phyloP scores from a whole-genome alignment of 129 eudicot species.

The Solidago caesia region DNA sequence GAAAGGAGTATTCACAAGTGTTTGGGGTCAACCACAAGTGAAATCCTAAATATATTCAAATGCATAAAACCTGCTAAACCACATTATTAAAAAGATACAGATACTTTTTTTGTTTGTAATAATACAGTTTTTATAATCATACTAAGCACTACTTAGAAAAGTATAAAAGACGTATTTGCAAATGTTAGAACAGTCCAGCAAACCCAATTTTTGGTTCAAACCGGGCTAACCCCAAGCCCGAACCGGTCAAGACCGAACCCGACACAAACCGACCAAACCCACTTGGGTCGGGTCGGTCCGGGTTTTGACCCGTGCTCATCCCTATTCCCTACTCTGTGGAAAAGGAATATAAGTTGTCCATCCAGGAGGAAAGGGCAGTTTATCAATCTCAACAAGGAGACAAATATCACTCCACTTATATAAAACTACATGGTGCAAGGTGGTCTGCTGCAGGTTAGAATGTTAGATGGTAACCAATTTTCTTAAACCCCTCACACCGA shows the following conservation, averaged over 20 bases:
- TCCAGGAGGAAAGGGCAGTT: too few species aligned
- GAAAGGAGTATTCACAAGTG: neutral
- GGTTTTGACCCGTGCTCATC: neutral
- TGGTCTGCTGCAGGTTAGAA: neutral
- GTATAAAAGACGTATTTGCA: neutral
- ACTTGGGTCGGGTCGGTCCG: too few species aligned
- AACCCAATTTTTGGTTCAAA: neutral
- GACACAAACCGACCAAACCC: too few species aligned
- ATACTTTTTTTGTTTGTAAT: neutral
- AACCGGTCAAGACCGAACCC: too few species aligned
- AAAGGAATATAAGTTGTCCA: too few species aligned
- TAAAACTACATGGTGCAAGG: neutral
- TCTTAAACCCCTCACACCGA: neutral
- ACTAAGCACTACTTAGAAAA: neutral
- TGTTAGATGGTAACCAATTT: neutral
- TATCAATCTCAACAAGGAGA: too few species aligned
- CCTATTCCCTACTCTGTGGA: neutral
- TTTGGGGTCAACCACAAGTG: neutral
- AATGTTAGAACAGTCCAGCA: neutral
- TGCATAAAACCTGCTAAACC: neutral
- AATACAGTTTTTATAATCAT: neutral
- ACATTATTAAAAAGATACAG: neutral
- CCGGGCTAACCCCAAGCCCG: too few species aligned
- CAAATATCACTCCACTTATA: too few species aligned
- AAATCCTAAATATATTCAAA: neutral